Evolutionary conservation across 768 basidiomycete species (phyloP).

Genomic region (Sarcodon sp.): DNA sequence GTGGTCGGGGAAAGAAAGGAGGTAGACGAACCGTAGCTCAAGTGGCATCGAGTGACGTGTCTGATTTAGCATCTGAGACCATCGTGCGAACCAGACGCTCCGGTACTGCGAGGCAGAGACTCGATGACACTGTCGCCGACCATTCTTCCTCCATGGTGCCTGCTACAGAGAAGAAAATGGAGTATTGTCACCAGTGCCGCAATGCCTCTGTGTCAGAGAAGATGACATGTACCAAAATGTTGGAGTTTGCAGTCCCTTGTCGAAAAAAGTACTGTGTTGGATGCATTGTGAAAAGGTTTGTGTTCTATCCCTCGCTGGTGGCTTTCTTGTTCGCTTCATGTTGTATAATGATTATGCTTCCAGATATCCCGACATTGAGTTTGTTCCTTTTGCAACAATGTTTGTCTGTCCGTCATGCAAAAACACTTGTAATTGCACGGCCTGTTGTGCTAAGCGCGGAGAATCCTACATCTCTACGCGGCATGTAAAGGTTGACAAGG

Average conservation of each 20-base stretch:
- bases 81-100: too few relatives aligned
- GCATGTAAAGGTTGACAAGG: neutral
- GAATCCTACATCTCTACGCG: slow-evolving; percentile 27
- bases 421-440: slow-evolving; percentile 34
- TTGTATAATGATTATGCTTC: neutral
- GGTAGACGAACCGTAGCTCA: too few relatives aligned
- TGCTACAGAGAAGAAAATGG: neutral
- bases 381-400: slow-evolving; percentile 13
- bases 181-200: slow-evolving; percentile 27
- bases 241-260: slow-evolving; percentile 12
- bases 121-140: too few relatives aligned
- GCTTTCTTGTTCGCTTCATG: neutral
- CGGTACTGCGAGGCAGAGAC: too few relatives aligned
- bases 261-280: slow-evolving; percentile 21
- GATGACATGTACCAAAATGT: slow-evolving; percentile 20
- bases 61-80: too few relatives aligned
- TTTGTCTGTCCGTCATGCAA: slow-evolving; percentile 34
- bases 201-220: slow-evolving; percentile 14
- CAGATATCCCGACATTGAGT: slow-evolving; percentile 27
- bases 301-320: neutral
- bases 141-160: too few relatives aligned
- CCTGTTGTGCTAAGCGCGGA: slow-evolving; percentile 29
- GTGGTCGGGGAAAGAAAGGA: too few relatives aligned
- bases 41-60: too few relatives aligned
- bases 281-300: slow-evolving; percentile 21